Conservation (phyloP, 495 filamentous ascomycete species). For the Neurospora hispaniola region DNA sequence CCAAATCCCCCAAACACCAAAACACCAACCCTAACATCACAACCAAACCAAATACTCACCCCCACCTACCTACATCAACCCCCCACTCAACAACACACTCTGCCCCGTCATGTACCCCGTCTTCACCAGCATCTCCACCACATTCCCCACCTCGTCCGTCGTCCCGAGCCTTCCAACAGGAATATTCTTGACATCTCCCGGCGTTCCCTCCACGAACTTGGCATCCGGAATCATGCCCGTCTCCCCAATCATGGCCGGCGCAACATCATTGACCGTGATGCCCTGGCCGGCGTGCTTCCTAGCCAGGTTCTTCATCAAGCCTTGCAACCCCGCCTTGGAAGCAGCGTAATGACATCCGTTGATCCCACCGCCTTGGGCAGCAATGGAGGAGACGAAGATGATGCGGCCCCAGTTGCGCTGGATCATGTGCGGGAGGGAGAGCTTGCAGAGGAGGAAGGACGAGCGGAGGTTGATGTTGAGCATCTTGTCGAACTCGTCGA, state of each 20-base stretch:
- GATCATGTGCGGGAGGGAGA: slow-evolving; percentile 55
- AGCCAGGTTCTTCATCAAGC: slow-evolving; percentile 56
- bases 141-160: slow-evolving; percentile 59
- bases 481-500: slow-evolving; percentile 58
- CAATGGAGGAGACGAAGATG: slow-evolving; percentile 58
- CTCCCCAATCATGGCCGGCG: slow-evolving; percentile 63
- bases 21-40: neutral
- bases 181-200: slow-evolving; percentile 41
- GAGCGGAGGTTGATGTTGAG: slow-evolving; percentile 55
- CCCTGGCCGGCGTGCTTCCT: slow-evolving; percentile 49
- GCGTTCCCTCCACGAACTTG: slow-evolving; percentile 34
- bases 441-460: slow-evolving; percentile 55
- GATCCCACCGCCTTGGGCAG: slow-evolving; percentile 53
- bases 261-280: slow-evolving; percentile 67
- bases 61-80: slow-evolving; percentile 28
- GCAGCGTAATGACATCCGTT: slow-evolving; percentile 64
- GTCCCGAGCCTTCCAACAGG: slow-evolving; percentile 52
- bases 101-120: slow-evolving; percentile 64
- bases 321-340: slow-evolving; percentile 51
- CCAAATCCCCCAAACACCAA: neutral
- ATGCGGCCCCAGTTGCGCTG: slow-evolving; percentile 53
- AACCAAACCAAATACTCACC: neutral
- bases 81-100: slow-evolving; percentile 47
- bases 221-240: slow-evolving; percentile 55
- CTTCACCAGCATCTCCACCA: slow-evolving; percentile 54